Percentiles rank a stretch among this genome's conserved stretches.
These are phyloP conservation scores for Phaeoacremonium minimum DNA, from an alignment of 2,329 filamentous ascomycete genomes.

Conservation along the genomic window DNA sequence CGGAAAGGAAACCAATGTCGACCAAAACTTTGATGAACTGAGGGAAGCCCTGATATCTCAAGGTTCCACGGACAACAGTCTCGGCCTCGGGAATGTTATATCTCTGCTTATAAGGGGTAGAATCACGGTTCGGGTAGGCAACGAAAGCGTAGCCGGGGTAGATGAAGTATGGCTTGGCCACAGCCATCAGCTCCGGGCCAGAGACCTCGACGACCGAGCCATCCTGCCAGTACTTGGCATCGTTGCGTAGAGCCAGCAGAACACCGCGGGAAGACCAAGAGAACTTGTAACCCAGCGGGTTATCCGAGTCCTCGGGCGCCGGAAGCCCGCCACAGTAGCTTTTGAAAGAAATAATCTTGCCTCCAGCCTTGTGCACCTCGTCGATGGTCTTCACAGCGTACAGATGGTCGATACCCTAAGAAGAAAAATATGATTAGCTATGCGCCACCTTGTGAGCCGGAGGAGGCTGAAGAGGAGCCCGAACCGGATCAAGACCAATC, in stretches of 20 bases:
- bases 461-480: background rate
- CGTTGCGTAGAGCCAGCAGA: conserved; percentile 79
- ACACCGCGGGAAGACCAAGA: conserved; percentile 79
- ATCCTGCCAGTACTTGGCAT: conserved; percentile 77
- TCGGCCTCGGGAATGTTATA: conserved; percentile 90
- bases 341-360: conserved; percentile 78
- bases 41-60: conserved; percentile 86
- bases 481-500: conserved; percentile 59
- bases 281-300: conserved; percentile 93
- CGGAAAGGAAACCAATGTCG: conserved; percentile 82
- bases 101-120: conserved; percentile 78
- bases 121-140: conserved; percentile 91
- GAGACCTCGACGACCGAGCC: conserved; percentile 67
- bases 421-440: too few species aligned
- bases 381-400: conserved; percentile 84
- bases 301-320: conserved; percentile 70
- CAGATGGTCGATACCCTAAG: conserved; percentile 38
- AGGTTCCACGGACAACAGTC: conserved; percentile 76
- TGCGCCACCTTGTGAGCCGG: too few species aligned
- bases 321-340: conserved; percentile 82
- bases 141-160: conserved; percentile 87
- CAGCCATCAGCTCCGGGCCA: conserved; percentile 73
- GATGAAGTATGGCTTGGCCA: conserved; percentile 85
- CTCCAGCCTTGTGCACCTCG: conserved; percentile 80
- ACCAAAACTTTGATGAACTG: conserved; percentile 85